phyloP scores from a whole-genome alignment of 2,329 filamentous ascomycete species.

The Clonostachys solani region DNA sequence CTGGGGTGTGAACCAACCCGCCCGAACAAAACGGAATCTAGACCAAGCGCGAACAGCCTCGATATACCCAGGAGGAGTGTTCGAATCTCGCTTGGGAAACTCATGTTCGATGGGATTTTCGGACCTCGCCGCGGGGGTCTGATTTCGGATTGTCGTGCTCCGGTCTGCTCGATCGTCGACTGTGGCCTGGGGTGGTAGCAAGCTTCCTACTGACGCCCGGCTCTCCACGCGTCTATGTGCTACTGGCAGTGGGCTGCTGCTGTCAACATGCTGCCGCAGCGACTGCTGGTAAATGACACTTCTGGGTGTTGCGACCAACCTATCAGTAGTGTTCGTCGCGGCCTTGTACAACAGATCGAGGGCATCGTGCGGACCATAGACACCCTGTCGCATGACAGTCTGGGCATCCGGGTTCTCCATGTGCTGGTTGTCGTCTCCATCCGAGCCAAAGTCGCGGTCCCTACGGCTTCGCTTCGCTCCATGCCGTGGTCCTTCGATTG shows the following conservation, averaged over 20 bases:
- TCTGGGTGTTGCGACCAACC: slow-evolving; percentile 26
- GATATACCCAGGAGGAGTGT: slow-evolving; percentile 51
- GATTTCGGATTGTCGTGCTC: neutral
- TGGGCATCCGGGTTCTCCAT: slow-evolving; percentile 63
- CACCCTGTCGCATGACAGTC: slow-evolving; percentile 62
- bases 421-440: slow-evolving; percentile 51
- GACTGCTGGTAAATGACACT: slow-evolving; percentile 1
- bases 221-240: slow-evolving; percentile 22
- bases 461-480: slow-evolving; percentile 10
- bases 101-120: slow-evolving; percentile 41
- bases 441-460: slow-evolving; percentile 26
- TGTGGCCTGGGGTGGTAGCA: slow-evolving; percentile 8
- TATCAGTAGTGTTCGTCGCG: slow-evolving; percentile 52
- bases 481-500: too few relatives aligned
- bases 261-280: neutral
- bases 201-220: slow-evolving; percentile 13
- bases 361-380: slow-evolving; percentile 91
- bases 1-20: slow-evolving; percentile 91
- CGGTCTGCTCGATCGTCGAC: slow-evolving; percentile 4
- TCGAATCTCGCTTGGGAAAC: slow-evolving; percentile 35
- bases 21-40: slow-evolving; percentile 88
- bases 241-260: neutral
- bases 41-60: slow-evolving; percentile 85
- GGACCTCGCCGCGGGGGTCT: slow-evolving; percentile 1
- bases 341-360: slow-evolving; percentile 89